Evolutionary conservation across 495 filamentous ascomycete genomes (phyloP), one percentile per base, ranked within the genome.

Genomic region (Annulohypoxylon stygium): DNA sequence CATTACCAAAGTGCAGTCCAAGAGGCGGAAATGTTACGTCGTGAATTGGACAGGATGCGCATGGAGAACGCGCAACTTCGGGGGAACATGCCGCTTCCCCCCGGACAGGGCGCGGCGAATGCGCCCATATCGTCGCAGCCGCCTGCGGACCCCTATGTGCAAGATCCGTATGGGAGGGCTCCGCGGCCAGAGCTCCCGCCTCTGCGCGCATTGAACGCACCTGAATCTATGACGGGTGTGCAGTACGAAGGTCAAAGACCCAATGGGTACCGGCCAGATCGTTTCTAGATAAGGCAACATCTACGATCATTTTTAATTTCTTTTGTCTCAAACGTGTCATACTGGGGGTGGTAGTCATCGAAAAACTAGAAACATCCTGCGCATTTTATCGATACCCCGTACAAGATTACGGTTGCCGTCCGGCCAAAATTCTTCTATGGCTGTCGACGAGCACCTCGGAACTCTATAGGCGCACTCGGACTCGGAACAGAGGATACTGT

Each of bases 61-160:
- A 78, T 81, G 25, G 89, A 92, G 66, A 88, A 83, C 62, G 82
- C 85, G 61, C 87, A 88, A 55, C 82, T 90, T 68, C 82, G 82
- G 16, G 75, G 66, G 50, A 61, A 71, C 54, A 61, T 75, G 25
- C 53, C 67, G 16, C 47, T 73, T 10, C 53, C 74, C 59, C 47
- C 75, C 63, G 50, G 54, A 14, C 59, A 50, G 51, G 76, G 68
- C 33, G 57, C 64, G 48, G 66, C 51, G 61, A 69, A 55, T 37
- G 64, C 69, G 14, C 53, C 76, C 9, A 47, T 71, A 51, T 33
- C 82, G 54, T 62, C 80, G n/a, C 67, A 75, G 20, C 79, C 79
- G 36, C 69, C 75, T 3, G 47, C 64, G 3, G 81, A 81, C 45
- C 76, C 72, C 18, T 81, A 79, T 59, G 72, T 57, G 0, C 70